Conservation (phyloP, 1,284 basidiomycete species). For the Golubevia sp. region DNA sequence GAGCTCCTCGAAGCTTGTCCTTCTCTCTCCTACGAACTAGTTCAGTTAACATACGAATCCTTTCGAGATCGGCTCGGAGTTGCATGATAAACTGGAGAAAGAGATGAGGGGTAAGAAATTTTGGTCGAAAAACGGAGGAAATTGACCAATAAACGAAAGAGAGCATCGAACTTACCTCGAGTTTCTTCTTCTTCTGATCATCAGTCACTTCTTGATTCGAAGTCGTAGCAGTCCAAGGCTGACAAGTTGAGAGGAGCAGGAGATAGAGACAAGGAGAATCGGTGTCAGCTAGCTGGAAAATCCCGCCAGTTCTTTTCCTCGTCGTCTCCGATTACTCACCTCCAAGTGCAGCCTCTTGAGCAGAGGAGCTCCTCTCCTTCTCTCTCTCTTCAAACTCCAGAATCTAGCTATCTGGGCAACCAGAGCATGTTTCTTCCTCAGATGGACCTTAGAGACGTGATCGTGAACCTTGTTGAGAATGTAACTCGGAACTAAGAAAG, state of each 20-base stretch:
- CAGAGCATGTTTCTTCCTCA: constrained; percentile 79
- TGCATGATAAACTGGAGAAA: constrained; percentile 65
- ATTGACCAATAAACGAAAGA: constrained; percentile 8
- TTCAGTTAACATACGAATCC: constrained; percentile 74
- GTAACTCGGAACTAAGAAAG: constrained; percentile 66
- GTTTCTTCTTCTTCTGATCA: constrained; percentile 74
- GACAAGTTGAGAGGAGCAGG: not conserved
- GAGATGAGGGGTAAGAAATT: constrained; percentile 65
- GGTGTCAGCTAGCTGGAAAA: not conserved
- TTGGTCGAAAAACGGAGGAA: not conserved
- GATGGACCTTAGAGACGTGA: constrained; percentile 75
- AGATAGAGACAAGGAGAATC: not conserved
- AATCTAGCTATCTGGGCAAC: constrained; percentile 82
- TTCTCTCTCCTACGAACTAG: constrained; percentile 80
- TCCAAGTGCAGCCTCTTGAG: constrained; percentile 93
- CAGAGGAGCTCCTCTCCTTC: constrained; percentile 86
- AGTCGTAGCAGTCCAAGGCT: constrained; percentile 87
- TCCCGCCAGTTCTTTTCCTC: not conserved
- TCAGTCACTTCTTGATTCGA: constrained; percentile 69
- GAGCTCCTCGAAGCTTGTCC: constrained; percentile 76
- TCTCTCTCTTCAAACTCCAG: constrained; percentile 96
- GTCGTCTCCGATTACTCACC: constrained; percentile 57
- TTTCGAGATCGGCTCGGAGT: constrained; percentile 78
- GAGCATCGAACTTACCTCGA: constrained; percentile 68
- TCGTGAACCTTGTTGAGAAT: constrained; percentile 73